phyloP scores from a whole-genome alignment of 306 rosid genomes.

The Cicer yamashitae region DNA sequence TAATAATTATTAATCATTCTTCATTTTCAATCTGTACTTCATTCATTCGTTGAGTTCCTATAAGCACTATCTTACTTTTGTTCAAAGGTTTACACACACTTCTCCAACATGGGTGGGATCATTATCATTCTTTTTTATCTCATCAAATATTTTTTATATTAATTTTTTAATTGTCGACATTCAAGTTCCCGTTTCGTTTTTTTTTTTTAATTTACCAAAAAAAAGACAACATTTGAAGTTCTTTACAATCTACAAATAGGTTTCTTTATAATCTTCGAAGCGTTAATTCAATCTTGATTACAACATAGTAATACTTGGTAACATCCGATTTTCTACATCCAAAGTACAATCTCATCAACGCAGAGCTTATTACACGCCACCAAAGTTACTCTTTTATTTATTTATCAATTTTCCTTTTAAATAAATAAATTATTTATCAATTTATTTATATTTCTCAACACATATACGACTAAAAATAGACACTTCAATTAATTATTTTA shows the following conservation, averaged over 20 bases:
- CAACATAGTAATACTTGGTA: too few relatives aligned
- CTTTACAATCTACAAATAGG: background rate
- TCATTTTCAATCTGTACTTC: background rate
- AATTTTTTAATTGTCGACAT: background rate
- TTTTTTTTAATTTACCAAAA: too few relatives aligned
- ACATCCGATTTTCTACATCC: slow-evolving; percentile 1
- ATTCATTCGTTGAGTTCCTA: background rate
- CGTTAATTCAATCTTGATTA: background rate
- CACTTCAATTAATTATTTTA: background rate
- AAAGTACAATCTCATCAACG: background rate
- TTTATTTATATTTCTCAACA: too few relatives aligned
- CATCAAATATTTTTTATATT: background rate
- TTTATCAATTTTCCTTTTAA: too few relatives aligned
- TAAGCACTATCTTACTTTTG: background rate
- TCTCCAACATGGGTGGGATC: background rate
- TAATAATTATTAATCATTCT: background rate
- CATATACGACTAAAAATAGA: too few relatives aligned
- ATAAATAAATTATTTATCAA: too few relatives aligned
- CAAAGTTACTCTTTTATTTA: too few relatives aligned
- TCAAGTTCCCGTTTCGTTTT: background rate
- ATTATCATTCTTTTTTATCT: background rate
- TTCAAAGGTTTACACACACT: background rate
- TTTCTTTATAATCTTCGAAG: background rate
- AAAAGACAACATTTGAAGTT: too few relatives aligned
- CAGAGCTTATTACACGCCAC: too few relatives aligned